Conservation (phyloP, 768 basidiomycete genomes). For the Leucocoprinus sp. region DNA sequence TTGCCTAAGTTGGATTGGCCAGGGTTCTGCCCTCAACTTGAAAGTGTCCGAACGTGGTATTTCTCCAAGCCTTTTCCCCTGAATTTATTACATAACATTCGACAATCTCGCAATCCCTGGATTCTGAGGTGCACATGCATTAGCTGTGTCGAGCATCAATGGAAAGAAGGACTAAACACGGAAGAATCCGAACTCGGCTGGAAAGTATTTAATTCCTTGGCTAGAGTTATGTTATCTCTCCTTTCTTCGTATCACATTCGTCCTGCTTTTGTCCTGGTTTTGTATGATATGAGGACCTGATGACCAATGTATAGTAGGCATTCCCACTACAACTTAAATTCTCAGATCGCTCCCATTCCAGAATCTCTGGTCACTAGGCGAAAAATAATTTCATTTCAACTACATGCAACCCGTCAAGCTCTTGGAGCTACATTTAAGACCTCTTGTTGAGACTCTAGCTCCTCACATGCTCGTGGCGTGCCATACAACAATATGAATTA, state of each 20-base stretch:
- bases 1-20: conserved; percentile 8
- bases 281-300: background rate
- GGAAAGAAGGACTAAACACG: conserved; percentile 6
- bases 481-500: background rate
- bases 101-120: conserved; percentile 16
- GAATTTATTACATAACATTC: conserved; percentile 16
- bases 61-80: background rate
- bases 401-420: background rate
- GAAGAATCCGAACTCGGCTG: conserved; percentile 3
- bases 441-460: background rate
- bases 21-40: background rate
- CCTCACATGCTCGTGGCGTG: conserved; percentile 10
- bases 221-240: conserved; percentile 3
- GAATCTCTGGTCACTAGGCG: background rate
- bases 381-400: background rate
- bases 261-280: too few species aligned
- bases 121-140: background rate
- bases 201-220: conserved; percentile 8
- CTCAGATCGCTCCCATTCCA: background rate
- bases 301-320: background rate
- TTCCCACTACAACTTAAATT: background rate
- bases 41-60: background rate
- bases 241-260: conserved; percentile 3
- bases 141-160: conserved; percentile 2
- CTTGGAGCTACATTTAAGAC: conserved; percentile 1